Evolutionary conservation across 2,329 filamentous ascomycete species (phyloP), one percentile per base, ranked within the genome.

Genomic region (Tolypocladium tropicale): DNA sequence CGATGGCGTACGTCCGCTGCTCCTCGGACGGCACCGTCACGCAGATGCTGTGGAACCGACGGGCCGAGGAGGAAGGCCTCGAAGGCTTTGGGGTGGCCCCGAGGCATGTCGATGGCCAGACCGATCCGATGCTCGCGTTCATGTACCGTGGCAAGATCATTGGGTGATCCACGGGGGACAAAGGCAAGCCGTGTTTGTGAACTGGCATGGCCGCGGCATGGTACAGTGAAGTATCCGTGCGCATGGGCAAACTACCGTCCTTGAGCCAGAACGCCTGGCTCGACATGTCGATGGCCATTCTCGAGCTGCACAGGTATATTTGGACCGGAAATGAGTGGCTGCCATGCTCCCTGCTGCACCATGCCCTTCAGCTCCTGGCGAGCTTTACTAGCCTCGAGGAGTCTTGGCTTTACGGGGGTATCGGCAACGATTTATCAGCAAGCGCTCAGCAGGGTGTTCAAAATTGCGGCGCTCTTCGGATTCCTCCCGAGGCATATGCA

Each of bases 1-100:
- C 90, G 1, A 80, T 96, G 76, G 84, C 85, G 0, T 95, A 84
- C 63, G 70, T 89, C 30, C 82, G 81, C 55, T 83, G 88, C 58
- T 78, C 79, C 1, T 64, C 64, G 18, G 76, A 79, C 2, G 88
- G 88, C 0, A 66, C 66, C 9, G 67, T 90, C 25, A 71, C 78
- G 64, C 87, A 92, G 72, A 80, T 91, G 69, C 62, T 90, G 4
- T 92, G 88, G 88, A 93, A 92, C 67, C 70, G 71, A 37, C 76
- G 72, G 49, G 87, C 86, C 2, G 80, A 81, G 55, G 76, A 83
- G 55, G 74, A 78, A 53, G 86, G 86, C 1, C 67, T 92, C 46
- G 78, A 82, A 52, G 85, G 83, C 0, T 58, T 85, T 28, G 78
- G 77, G 1, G 79, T 85, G 18, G 73, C 70, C 2, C 68, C 76